Evolutionary conservation across 805 yeast genomes (phyloP), one percentile per base, ranked within the genome.

Genomic region (Lachancea fermentati): DNA sequence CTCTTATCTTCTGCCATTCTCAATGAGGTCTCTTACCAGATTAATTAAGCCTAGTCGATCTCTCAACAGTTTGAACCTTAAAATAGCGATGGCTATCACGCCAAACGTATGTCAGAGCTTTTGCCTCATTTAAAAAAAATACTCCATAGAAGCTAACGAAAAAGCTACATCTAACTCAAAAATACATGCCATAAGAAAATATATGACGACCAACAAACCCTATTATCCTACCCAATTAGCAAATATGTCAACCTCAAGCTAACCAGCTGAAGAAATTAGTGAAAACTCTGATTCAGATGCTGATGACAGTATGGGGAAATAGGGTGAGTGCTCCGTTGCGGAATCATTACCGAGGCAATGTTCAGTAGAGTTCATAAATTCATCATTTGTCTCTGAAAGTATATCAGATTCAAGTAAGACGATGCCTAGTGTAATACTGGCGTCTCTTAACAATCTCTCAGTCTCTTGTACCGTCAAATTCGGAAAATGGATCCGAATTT

Each of bases 401-500:
- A 31, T 30, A 28, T 36, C 32, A 2, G 47, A 51, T 31, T 52
- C 62, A n/a, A 70, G 65, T 47, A 62, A 59, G 14, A 82, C 77
- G 17, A 70, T 60, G 2, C 88, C 89, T 8, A 73, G 68, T 2
- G 72, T 57, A 5, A 84, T 75, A 17, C 76, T 82, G 44, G 75
- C 67, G 32, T 83, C 93, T 30, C 68, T 55, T 44, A 83, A 60
- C 44, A 84, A 60, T 15, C 47, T 45, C 50, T 79, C 81, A 50
- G 84, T 74, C 48, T 77, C 77, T 4, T 58, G 65, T 5, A 70
- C 61, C 44, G 82, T 86, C 44, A 82, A 71, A 55, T 82, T 84
- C 25, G 91, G 87, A 63, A 86, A 85, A 55, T 75, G 81, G 11
- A 81, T 75, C 48, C 81, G 65, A 37, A 78, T 60, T 22, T 68